Base-by-base conservation (phyloP, 78 protist species). In the Chrysochromulina parva region DNA sequence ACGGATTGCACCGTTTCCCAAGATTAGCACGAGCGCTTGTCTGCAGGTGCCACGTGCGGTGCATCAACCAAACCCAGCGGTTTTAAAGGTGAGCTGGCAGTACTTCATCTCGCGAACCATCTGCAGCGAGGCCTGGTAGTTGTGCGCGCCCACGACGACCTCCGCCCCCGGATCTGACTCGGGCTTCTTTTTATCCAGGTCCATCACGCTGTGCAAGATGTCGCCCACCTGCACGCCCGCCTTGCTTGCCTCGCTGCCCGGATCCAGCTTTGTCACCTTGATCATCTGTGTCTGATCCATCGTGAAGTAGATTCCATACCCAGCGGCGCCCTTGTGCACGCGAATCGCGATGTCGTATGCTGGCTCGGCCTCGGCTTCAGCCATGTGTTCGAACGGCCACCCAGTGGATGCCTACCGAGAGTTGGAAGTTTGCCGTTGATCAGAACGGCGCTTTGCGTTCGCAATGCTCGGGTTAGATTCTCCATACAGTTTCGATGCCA, bases 231-330 rank as follows among this genome's bases (percentile, higher is more conserved):
- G 80, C 80, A 71, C 80, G 53, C 80, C 80, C 47, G 80, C 80
- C 52, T 71, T 71, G 52, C 28, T 11, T 38, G 80, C 80, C 80
- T 71, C 80, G 14, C 80, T 71, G n/a, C 80, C 80, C 80, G 20
- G 13, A 52, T 71, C 80, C 17, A 71, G 52, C 80, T 71, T 71
- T 13, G 80, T 71, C n/a, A 71, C 80, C 28, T 17, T 5, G 16
- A 71, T 71, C 26, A 14, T 16, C 52, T 16, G 16, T 7, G 24
- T 58, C 24, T 13, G 7, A 52, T 14, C 16, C 28, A 3, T 7
- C 9, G 71, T 65, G 52, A 71, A 71, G 52, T 71, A 71, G 80
- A 71, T 71, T 38, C 80, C 80, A 14, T 28, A 71, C 52, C 80
- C 80, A 38, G 4, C 28, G 5, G 20, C 13, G n/a, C 80, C 80